A percentile compares a stretch with the other conserved stretches of the same genome.
Conservation (phyloP, 2,329 filamentous ascomycete genomes). For the Myotisia sp. region DNA sequence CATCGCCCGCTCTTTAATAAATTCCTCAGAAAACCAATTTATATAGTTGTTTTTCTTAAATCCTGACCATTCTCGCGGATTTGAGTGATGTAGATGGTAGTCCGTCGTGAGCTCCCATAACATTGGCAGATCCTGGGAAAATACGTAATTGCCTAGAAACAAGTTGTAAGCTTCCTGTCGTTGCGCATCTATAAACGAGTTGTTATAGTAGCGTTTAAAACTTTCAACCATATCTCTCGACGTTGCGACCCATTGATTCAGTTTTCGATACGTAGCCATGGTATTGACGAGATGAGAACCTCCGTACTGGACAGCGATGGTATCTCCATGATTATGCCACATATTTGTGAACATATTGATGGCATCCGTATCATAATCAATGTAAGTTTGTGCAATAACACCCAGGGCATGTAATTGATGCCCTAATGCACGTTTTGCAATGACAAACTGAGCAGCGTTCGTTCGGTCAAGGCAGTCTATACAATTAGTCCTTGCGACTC, state of each 20-base stretch:
- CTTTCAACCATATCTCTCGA: constrained; percentile 98
- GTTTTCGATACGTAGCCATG: constrained; percentile 97
- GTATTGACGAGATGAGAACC: constrained; percentile 96
- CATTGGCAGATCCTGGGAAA: constrained; percentile 75
- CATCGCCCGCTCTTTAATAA: constrained; percentile 50
- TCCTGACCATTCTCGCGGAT: constrained; percentile 59
- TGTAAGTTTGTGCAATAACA: constrained; percentile 60
- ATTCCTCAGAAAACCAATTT: constrained; percentile 67
- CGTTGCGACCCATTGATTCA: constrained; percentile 96
- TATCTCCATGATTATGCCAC: constrained; percentile 96
- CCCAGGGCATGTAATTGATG: constrained; percentile 86
- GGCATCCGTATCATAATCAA: constrained; percentile 90
- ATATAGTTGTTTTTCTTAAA: constrained; percentile 60
- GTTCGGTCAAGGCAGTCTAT: constrained; percentile 96
- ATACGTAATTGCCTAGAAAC: constrained; percentile 92
- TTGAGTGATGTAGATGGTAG: constrained; percentile 85
- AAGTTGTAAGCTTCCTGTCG: constrained; percentile 95
- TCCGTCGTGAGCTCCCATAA: constrained; percentile 91
- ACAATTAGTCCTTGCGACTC: constrained; percentile 87
- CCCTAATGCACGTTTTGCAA: constrained; percentile 84
- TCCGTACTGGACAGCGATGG: constrained; percentile 93
- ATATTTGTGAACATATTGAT: constrained; percentile 95
- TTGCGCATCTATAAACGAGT: constrained; percentile 94
- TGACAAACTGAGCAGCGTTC: constrained; percentile 94
- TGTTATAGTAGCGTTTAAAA: constrained; percentile 98